Base-by-base conservation (phyloP, 202 grass and related monocot species). In the Musa balbisiana region DNA sequence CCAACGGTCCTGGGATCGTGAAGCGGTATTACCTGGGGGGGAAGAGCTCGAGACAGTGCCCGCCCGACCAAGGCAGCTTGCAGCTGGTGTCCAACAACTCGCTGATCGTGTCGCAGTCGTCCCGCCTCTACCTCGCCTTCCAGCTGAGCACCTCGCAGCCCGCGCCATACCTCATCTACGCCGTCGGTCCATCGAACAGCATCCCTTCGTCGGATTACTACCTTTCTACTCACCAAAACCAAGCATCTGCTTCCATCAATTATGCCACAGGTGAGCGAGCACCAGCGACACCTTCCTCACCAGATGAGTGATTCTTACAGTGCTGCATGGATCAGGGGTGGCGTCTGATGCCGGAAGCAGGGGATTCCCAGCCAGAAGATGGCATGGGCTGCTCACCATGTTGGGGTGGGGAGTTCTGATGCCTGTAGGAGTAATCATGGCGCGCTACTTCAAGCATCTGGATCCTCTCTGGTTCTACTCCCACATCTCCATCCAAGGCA, bases 401-500 rank as follows among this genome's bases (percentile, higher is more conserved):
- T 50, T 92, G 14, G 90, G 87, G 4, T 89, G 90, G 87, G 87
- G 84, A 14, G 71, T 89, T 27, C 71, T 89, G 51, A 83, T 89
- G 87, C 90, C 90, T 6, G 52, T 80, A 11, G 90, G 90, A n/a
- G 56, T 89, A 59, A 66, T 75, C 22, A 71, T 87, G 78, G 90
- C 87, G 62, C 80, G 90, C 27, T 92, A 87, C 72, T 92, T 92
- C 71, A 87, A 77, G 80, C 74, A 77, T 9, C 81, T 55, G 54
- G 87, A 92, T 65, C 90, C 87, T 1, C 78, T 87, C 77, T 92
- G 90, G 90, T 89, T 92, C 87, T 85, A 89, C 83, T 87, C 90
- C 16, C 90, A 92, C 80, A 67, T 87, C 80, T 87, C 87, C 14
- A 84, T 92, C 49, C 90, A 92, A 77, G 87, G 84, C 1, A n/a